These are phyloP conservation scores for Pleodorina starrii DNA, from an alignment of 139 green algal species.

Conservation along the genomic window DNA sequence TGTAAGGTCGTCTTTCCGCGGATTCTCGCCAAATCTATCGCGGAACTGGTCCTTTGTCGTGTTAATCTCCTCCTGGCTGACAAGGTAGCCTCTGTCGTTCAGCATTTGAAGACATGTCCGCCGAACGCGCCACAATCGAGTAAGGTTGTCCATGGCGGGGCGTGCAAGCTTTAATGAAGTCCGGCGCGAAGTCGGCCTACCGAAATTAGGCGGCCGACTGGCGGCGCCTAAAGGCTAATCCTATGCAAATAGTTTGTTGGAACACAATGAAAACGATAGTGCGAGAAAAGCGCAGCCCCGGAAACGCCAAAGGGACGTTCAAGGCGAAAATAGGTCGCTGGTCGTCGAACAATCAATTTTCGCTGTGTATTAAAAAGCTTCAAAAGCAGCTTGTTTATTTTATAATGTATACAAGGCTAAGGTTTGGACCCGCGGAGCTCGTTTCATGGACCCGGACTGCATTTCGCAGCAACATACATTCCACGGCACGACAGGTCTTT, in stretches of 20 bases:
- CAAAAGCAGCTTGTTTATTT: too few relatives aligned
- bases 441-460: too few relatives aligned
- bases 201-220: conserved; percentile 1
- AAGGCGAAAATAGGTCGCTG: too few relatives aligned
- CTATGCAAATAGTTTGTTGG: background rate
- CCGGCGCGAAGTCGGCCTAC: background rate
- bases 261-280: background rate
- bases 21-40: conserved; percentile 85
- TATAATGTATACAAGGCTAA: too few relatives aligned
- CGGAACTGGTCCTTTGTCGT: conserved; percentile 86
- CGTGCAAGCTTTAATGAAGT: background rate
- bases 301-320: too few relatives aligned
- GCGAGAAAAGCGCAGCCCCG: too few relatives aligned
- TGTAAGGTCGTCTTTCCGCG: conserved; percentile 86
- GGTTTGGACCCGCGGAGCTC: too few relatives aligned
- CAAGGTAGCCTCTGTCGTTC: conserved; percentile 89
- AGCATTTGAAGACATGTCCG: conserved; percentile 96
- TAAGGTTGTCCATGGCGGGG: conserved; percentile 78
- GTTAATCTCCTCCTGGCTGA: conserved; percentile 83
- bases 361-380: too few relatives aligned
- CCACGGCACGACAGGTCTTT: too few relatives aligned
- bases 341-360: too few relatives aligned
- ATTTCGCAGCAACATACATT: too few relatives aligned
- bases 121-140: conserved; percentile 78
- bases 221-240: conserved; percentile 12